Base-by-base conservation (phyloP, 352 stramenopile species). In the Thalassiosira livingstoniorum region DNA sequence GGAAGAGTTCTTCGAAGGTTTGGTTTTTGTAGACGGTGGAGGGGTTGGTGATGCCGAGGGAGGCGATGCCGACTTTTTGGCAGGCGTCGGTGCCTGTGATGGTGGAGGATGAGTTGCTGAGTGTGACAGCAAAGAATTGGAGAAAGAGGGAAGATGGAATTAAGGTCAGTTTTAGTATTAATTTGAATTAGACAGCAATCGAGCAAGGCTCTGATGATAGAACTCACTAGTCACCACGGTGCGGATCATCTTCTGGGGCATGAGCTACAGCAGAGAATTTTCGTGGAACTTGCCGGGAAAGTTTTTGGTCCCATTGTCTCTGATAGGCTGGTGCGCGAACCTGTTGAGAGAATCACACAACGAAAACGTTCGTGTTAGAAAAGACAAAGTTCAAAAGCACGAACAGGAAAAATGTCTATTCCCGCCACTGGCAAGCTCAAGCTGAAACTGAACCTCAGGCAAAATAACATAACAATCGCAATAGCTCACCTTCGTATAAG, bases 11-110 rank as follows among this genome's bases (percentile, higher is more conserved):
- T 65, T 97, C 95, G 90, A 98, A 99, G 60, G 93, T 97, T 84
- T 99, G 82, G 89, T 99, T 99, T 80, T 94, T 95, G 93, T 97
- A 97, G 64, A 99, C 92, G 74, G 96, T 96, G 65, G 94, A 95
- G n/a, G 92, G 85, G 75, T 94, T 96, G 43, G 90, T 98, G 80
- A 98, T 96, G 55, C 97, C 97, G 61, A 98, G 94, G 69, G 93
- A 93, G 51, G 96, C 93, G 43, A 98, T 87, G n/a, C 89, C 90
- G 18, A 81, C 76, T 55, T 90, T 88, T 5, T 66, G 4, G 68
- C 88, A 94, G 25, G 91, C 91, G 72, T 92, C 82, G 15, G 80
- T 64, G 11, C 89, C 91, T 18, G 76, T 21, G 27, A 92, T 58
- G 15, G 84, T 92, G 31, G 73, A 70, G 29, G 88, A 88, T 15